phyloP scores from a whole-genome alignment of 352 stramenopile genomes.

The Phytophthora rubi region DNA sequence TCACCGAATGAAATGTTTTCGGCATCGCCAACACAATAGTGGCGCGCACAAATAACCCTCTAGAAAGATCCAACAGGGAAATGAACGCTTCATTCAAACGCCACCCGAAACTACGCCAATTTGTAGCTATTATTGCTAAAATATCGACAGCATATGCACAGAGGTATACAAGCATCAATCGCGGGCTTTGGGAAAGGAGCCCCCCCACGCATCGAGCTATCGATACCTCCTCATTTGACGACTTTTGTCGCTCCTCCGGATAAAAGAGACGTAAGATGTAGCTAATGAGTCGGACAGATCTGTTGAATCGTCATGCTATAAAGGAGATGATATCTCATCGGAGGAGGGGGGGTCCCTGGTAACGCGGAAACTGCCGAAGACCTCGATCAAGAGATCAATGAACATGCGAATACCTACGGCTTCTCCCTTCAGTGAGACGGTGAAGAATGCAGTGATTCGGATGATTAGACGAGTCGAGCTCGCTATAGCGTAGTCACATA shows the following conservation, averaged over 20 bases:
- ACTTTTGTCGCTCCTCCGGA: not conserved
- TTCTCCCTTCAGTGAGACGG: too few species aligned
- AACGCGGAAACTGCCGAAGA: too few species aligned
- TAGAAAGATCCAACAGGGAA: constrained; percentile 35
- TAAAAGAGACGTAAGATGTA: not conserved
- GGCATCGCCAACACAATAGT: constrained; percentile 18
- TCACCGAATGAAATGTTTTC: constrained; percentile 28
- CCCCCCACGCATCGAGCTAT: not conserved
- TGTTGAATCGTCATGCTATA: not conserved
- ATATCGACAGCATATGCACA: not conserved
- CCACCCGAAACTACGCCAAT: constrained; percentile 16
- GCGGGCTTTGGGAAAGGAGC: constrained; percentile 6
- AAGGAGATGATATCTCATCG: too few species aligned
- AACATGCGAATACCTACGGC: too few species aligned
- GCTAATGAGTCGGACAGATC: not conserved
- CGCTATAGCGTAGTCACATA: too few species aligned
- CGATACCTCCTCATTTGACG: not conserved
- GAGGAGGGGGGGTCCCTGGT: too few species aligned
- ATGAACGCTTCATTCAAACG: constrained; percentile 33
- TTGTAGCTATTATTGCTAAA: constrained; percentile 16
- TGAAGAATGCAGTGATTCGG: too few species aligned
- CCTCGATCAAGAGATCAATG: too few species aligned
- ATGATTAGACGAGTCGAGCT: too few species aligned
- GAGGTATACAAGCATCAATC: constrained; percentile 4
- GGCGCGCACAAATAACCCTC: constrained; percentile 28